A percentile compares a stretch with the other conserved stretches of the same genome.
Evolutionary conservation across 176 grass and related monocot species (phyloP).

Genomic region (Puccinellia tenuiflora): DNA sequence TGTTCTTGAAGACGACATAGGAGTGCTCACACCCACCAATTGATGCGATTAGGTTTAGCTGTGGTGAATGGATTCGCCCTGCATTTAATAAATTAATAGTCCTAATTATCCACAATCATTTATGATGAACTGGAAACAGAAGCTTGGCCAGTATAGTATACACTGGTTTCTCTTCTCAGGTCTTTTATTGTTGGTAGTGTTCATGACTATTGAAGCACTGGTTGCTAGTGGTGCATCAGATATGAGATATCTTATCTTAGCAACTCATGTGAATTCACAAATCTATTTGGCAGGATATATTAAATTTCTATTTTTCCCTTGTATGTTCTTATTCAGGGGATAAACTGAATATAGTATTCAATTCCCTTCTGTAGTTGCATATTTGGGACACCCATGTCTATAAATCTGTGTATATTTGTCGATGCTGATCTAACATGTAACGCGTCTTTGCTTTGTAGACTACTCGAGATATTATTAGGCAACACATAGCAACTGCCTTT

Average conservation of each 20-base stretch:
- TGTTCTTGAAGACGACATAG: neutral
- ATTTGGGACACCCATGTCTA: conserved; percentile 3
- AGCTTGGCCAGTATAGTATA: neutral
- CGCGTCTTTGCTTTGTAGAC: conserved; percentile 51
- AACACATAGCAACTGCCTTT: conserved; percentile 69
- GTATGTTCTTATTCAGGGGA: neutral
- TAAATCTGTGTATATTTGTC: neutral
- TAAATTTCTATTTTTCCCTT: neutral
- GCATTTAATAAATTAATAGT: neutral
- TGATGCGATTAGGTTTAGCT: neutral
- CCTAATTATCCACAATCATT: neutral
- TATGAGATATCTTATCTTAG: conserved; percentile 1
- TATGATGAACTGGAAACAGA: conserved; percentile 14
- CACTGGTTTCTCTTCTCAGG: conserved; percentile 4
- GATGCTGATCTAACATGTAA: conserved; percentile 23
- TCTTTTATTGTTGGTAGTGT: neutral
- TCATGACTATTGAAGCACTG: neutral
- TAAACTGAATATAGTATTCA: conserved; percentile 18
- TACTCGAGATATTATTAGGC: conserved; percentile 72
- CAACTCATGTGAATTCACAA: conserved; percentile 4
- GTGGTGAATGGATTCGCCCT: neutral
- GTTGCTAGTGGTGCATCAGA: conserved; percentile 17
- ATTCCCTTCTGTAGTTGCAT: conserved; percentile 4
- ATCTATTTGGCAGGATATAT: neutral
- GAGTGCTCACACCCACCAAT: neutral